phyloP scores from a whole-genome alignment of 2,329 filamentous ascomycete genomes.

The Didymella exigua region DNA sequence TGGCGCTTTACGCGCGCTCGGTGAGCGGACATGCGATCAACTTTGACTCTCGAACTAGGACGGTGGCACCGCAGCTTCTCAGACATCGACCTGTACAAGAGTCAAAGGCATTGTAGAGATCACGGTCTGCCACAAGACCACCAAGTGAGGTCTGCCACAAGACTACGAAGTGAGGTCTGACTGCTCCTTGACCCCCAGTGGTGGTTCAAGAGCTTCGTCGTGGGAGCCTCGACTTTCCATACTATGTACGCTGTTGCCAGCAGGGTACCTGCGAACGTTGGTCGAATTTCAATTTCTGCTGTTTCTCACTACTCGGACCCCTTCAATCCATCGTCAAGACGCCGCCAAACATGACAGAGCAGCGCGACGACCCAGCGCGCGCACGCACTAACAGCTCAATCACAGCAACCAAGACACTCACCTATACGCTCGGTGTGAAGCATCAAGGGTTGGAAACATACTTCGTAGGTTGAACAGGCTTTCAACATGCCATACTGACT shows the following conservation, averaged over 20 bases:
- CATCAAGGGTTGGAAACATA: not conserved
- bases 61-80: not conserved
- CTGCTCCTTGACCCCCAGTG: too few species aligned
- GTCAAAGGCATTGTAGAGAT: not conserved
- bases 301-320: too few species aligned
- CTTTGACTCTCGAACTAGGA: not conserved
- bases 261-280: too few species aligned
- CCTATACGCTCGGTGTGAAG: not conserved
- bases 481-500: not conserved
- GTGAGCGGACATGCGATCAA: not conserved
- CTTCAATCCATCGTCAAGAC: not conserved
- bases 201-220: too few species aligned
- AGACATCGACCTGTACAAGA: not conserved
- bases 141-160: not conserved
- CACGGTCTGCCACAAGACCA: not conserved
- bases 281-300: too few species aligned
- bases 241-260: too few species aligned
- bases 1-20: not conserved
- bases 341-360: not conserved
- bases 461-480: not conserved
- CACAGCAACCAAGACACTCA: not conserved
- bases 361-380: not conserved
- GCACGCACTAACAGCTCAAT: not conserved
- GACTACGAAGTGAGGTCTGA: too few species aligned
- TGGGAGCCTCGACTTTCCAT: too few species aligned